Base-by-base conservation (phyloP, 1,284 basidiomycete species). In the Heterobasidion occidentale region DNA sequence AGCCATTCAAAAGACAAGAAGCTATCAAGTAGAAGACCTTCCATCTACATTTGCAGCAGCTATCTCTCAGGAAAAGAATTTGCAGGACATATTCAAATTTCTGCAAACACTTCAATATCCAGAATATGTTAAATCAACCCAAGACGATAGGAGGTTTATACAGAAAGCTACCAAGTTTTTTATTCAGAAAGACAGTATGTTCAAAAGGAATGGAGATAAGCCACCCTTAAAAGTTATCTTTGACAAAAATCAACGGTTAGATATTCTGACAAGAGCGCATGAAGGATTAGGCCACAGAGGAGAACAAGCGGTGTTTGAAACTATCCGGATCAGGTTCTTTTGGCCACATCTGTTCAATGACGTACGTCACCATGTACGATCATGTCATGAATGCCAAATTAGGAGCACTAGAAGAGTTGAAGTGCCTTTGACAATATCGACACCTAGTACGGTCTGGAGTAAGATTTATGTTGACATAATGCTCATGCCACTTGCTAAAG, bases 341-440 rank as follows among this genome's bases (percentile, higher is more conserved):
- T 73, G 72, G 72, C 72, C 68, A 1, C 36, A 55, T 9, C 65
- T 72, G 12, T 49, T 54, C 9, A 36, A 45, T 0, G 61, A 64
- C 36, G 53, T 65, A 7, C 58, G 58, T 7, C 46, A 46, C 15
- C 45, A 54, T 36, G 27, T 54, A 1, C 19, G n/a, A 36, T 46
- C 52, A 67, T 76, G 74, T 55, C 68, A 73, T 50, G 48, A 64
- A 46, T 75, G 75, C 54, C 73, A 75, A 56, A 36, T 65, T 0
- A 57, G 65, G 6, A 64, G 63, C 9, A 61, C 59, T 0, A 53
- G 64, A 14, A 61, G 67, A 17, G 45, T 72, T 14, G 49, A 62
- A 12, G 61, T 72, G 6, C 72, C 73, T 0, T 65, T 67, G 5
- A 64, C 61, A 2, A 57, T 73, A 15, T 57, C 69, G 1, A 47